Base-by-base conservation (phyloP, 2,329 filamentous ascomycete species). In the Hysterium pulicare region DNA sequence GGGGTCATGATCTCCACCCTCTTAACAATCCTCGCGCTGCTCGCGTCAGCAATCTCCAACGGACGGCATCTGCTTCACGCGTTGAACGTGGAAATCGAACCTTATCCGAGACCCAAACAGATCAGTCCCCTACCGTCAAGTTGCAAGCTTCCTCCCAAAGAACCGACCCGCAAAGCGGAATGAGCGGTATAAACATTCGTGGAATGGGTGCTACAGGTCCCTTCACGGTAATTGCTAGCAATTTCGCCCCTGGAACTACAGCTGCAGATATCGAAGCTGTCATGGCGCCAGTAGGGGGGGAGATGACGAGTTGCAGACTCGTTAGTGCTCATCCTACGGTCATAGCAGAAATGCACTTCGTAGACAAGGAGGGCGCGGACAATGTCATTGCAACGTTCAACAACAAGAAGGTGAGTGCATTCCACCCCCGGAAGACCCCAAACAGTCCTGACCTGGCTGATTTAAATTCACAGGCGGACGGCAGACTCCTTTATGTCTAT, bases 221-320 rank as follows among this genome's bases (percentile, higher is more conserved):
- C 1, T 87, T 79, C 54, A 77, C 79, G 15, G 78, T 93, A 19
- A 78, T 88, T 61, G 86, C 84, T 2, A 84, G 87, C 66, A 93
- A 93, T 71, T 89, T 93, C 61, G 87, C 87, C 10, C 81, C 81
- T 2, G 87, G 87, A 28, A 93, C 87, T 1, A 90, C 87, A 5
- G 84, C 84, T 2, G 86, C 84, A 22, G 87, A 93, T 58, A 88
- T 93, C 46, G 86, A 90, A 71, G 86, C 83, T 54, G 87, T 87
- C 43, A 83, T 93, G 81, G 78, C 76, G n/a, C 81, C 82, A 0
- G 71, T 87, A n/a, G 86, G 84, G 30, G 78, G 77, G 23, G 74
- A 83, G 47, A 76, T 89, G 56, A 59, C 77, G 19, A 80, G 77
- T 56, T 91, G 87, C 69, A 77, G 74, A 26, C 70, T 93, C 30